Percentiles rank a stretch among this genome's conserved stretches.
These are phyloP conservation scores for Fusarium sp. DNA, from an alignment of 2,329 filamentous ascomycete species.

Conservation along the genomic window DNA sequence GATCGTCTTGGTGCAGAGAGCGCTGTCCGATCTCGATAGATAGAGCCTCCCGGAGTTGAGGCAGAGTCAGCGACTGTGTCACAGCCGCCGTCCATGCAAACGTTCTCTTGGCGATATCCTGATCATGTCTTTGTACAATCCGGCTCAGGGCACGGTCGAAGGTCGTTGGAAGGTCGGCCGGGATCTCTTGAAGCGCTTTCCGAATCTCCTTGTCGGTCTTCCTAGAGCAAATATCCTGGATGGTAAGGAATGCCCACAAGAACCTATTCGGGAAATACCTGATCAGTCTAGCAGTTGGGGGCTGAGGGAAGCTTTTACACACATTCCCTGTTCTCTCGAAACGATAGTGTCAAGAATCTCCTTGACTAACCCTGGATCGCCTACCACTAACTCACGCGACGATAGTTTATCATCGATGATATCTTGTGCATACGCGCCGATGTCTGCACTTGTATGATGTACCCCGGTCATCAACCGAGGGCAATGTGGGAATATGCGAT, in stretches of 20 bases:
- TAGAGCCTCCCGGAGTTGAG: constrained; percentile 25
- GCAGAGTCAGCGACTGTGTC: constrained; percentile 1
- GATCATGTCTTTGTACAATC: constrained; percentile 1
- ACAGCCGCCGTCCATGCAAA: constrained; percentile 14
- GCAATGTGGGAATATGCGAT: background rate
- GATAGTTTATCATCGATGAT: background rate
- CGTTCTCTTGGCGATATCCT: background rate
- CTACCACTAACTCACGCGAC: accelerated
- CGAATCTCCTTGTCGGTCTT: constrained; percentile 27
- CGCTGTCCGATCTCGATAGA: constrained; percentile 19
- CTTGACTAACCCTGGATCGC: accelerated
- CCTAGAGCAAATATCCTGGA: constrained; percentile 32
- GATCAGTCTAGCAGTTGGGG: background rate
- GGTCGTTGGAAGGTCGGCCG: constrained; percentile 10
- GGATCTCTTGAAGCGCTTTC: constrained; percentile 7
- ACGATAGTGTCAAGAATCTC: background rate
- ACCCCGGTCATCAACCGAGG: background rate
- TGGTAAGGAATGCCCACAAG: constrained; percentile 24
- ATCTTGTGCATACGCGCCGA: background rate
- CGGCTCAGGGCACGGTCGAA: constrained; percentile 27
- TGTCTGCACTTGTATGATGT: background rate
- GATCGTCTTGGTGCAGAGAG: background rate
- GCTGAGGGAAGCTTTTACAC: accelerated
- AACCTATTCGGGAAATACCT: constrained; percentile 19
- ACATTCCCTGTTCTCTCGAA: constrained; percentile 9